Percentiles rank a stretch among this genome's conserved stretches.
Evolutionary conservation across 371 early-diverging fungal species (phyloP).

Genomic region (Mucor velutinosus): DNA sequence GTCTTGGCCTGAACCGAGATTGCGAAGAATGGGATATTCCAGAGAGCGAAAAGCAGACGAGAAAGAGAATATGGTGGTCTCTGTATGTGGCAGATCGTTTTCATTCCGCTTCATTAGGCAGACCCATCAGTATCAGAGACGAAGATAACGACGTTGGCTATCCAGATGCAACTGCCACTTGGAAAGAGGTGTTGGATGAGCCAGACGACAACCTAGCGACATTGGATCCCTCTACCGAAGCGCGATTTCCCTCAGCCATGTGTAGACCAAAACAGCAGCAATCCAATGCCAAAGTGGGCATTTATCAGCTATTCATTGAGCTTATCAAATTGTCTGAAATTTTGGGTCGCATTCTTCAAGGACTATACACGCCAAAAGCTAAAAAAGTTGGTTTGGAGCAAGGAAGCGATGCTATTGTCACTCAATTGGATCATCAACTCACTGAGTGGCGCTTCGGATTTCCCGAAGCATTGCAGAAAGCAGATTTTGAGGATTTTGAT

Average conservation of each 20-base stretch:
- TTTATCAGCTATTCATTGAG: constrained; percentile 47
- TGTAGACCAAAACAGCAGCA: constrained; percentile 21
- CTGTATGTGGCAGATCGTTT: constrained; percentile 48
- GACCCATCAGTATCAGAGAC: constrained; percentile 49
- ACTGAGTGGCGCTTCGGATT: constrained; percentile 52
- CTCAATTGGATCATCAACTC: constrained; percentile 43
- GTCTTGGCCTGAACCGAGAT: constrained; percentile 39
- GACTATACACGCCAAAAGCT: constrained; percentile 49
- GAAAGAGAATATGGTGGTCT: constrained; percentile 52
- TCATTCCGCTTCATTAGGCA: constrained; percentile 45
- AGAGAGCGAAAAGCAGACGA: constrained; percentile 45
- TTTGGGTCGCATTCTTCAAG: constrained; percentile 43
- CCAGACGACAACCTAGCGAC: constrained; percentile 25
- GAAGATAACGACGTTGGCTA: constrained; percentile 50
- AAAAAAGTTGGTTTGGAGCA: constrained; percentile 38
- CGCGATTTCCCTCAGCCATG: constrained; percentile 44
- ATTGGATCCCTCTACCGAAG: background rate
- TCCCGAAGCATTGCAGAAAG: constrained; percentile 36
- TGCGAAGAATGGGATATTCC: constrained; percentile 52
- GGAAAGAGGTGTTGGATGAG: constrained; percentile 46
- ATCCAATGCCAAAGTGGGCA: constrained; percentile 25
- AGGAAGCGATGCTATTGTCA: constrained; percentile 47
- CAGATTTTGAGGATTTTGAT: constrained; percentile 38
- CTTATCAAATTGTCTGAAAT: constrained; percentile 49
- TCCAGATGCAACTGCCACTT: constrained; percentile 38